These are phyloP conservation scores for Malassezia nana DNA, from an alignment of 1,284 basidiomycete genomes.

Conservation along the genomic window DNA sequence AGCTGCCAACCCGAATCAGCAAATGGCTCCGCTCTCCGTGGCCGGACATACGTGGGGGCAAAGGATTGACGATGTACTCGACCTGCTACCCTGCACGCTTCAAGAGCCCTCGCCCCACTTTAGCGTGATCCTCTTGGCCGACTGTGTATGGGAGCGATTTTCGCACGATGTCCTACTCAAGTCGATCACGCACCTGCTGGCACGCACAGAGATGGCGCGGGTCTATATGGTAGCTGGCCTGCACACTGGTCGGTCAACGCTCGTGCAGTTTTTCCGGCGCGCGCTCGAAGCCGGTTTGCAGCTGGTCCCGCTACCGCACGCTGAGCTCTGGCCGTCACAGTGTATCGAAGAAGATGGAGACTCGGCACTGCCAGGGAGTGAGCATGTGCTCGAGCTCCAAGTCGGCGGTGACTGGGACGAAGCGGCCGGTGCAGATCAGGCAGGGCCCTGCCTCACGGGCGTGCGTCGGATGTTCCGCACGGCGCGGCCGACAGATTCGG, in stretches of 20 bases:
- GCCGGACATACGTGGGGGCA: constrained; percentile 42
- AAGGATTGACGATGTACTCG: constrained; percentile 31
- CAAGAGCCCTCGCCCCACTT: constrained; percentile 7
- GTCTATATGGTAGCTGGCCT: constrained; percentile 41
- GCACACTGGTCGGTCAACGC: constrained; percentile 39
- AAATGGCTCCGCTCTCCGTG: constrained; percentile 13
- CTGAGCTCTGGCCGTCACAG: constrained; percentile 17
- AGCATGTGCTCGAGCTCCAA: constrained; percentile 30
- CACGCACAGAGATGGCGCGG: constrained; percentile 15
- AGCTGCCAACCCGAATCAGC: not conserved
- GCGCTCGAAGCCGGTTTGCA: constrained; percentile 24
- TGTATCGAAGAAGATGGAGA: not conserved
- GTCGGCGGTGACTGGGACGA: constrained; percentile 19
- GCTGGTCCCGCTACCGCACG: constrained; percentile 18
- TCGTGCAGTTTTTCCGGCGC: constrained; percentile 32
- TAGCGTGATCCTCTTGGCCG: constrained; percentile 38
- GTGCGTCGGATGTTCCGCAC: constrained; percentile 14
- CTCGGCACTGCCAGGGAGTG: constrained; percentile 6
- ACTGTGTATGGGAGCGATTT: constrained; percentile 44
- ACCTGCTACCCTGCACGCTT: constrained; percentile 22
- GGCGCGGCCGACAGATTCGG: not conserved
- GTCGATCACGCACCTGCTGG: constrained; percentile 23
- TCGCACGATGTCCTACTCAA: constrained; percentile 37
- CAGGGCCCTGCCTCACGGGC: constrained; percentile 14
- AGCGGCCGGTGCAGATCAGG: not conserved